These are phyloP conservation scores for Tolypocladium ovalisporum DNA, from an alignment of 2,329 filamentous ascomycete genomes.

Conservation along the genomic window DNA sequence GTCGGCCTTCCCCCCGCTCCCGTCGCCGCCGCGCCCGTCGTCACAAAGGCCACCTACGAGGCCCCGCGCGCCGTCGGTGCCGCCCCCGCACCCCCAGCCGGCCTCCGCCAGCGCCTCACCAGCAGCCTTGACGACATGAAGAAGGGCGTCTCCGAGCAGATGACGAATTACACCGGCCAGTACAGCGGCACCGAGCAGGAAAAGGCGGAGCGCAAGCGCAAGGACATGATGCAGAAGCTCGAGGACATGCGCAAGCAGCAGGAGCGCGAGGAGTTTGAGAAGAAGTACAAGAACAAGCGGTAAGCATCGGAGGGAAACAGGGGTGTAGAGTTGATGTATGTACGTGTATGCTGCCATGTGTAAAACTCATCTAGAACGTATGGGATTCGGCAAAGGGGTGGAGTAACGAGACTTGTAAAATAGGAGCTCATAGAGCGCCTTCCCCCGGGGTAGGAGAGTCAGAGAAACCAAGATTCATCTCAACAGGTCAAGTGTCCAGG, in stretches of 20 bases:
- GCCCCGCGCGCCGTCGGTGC: constrained; percentile 19
- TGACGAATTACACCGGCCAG: constrained; percentile 23
- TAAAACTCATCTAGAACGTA: constrained; percentile 6
- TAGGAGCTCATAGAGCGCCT: neutral
- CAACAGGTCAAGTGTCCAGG: neutral
- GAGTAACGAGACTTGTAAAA: neutral
- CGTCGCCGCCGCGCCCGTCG: constrained; percentile 6
- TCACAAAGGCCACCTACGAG: constrained; percentile 18
- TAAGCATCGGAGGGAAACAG: neutral
- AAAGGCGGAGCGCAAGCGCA: constrained; percentile 22
- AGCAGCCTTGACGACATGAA: constrained; percentile 23
- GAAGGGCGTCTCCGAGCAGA: constrained; percentile 22
- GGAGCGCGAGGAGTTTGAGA: constrained; percentile 26
- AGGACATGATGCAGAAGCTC: constrained; percentile 21
- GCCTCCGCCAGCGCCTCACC: constrained; percentile 20
- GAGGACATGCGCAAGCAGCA: constrained; percentile 24
- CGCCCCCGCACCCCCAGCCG: constrained; percentile 6
- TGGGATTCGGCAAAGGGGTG: neutral
- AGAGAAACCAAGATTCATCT: neutral
- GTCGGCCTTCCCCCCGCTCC: constrained; percentile 25
- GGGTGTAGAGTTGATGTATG: neutral
- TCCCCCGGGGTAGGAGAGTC: neutral
- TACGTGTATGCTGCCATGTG: constrained; percentile 2
- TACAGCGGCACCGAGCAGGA: constrained; percentile 20
- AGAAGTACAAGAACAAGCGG: constrained; percentile 25